Evolutionary conservation across 805 yeast genomes (phyloP).

Genomic region (Kodamaea kakaduensis): DNA sequence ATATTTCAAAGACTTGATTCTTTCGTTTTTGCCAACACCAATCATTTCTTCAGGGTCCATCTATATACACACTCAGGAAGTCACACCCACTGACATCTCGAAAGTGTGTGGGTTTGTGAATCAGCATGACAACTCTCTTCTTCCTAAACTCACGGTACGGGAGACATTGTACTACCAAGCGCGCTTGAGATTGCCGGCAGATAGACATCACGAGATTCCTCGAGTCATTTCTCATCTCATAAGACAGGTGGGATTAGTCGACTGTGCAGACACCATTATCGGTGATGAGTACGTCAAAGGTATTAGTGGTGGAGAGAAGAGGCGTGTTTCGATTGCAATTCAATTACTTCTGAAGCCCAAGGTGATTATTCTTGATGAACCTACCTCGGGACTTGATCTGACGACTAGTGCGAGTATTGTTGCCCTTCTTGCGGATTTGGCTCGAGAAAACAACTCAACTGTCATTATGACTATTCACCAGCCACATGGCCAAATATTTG

Average conservation of each 20-base stretch:
- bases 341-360: slow-evolving; percentile 23
- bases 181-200: slow-evolving; percentile 19
- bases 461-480: slow-evolving; percentile 24
- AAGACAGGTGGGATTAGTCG: slow-evolving; percentile 21
- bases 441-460: slow-evolving; percentile 19
- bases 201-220: slow-evolving; percentile 17
- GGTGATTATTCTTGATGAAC: slow-evolving; percentile 25
- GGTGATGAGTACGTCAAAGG: slow-evolving; percentile 23
- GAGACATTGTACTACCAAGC: slow-evolving; percentile 26
- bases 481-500: slow-evolving; percentile 22
- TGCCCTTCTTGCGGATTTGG: slow-evolving; percentile 16
- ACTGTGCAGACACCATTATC: slow-evolving; percentile 26
- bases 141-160: slow-evolving; percentile 22
- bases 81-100: slow-evolving; percentile 15
- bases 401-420: slow-evolving; percentile 22
- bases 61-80: no score
- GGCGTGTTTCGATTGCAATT: slow-evolving; percentile 28
- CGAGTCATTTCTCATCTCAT: slow-evolving; percentile 15
- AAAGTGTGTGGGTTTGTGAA: slow-evolving; percentile 23
- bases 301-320: slow-evolving; percentile 26
- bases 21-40: no score
- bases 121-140: slow-evolving; percentile 22
- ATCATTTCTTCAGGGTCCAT: no score
- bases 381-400: slow-evolving; percentile 26
- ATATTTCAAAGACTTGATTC: no score